These are phyloP conservation scores for Pterocarpus santalinus DNA, from an alignment of 306 rosid genomes.

Conservation along the genomic window DNA sequence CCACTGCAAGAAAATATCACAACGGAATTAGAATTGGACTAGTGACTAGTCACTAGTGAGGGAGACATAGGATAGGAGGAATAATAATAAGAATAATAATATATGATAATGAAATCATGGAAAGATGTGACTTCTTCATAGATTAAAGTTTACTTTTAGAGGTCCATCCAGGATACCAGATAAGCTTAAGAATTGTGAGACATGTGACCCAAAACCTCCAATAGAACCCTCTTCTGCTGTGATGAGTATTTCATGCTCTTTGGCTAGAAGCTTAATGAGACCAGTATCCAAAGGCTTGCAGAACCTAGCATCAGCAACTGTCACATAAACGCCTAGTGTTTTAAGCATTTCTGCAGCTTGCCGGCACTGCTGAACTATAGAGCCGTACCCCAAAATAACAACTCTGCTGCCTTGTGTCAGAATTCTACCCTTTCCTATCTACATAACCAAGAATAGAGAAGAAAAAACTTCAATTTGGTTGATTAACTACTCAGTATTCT, in stretches of 20 bases:
- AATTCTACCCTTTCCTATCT: slow-evolving; percentile 92
- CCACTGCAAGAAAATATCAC: slow-evolving; percentile 61
- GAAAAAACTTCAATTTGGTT: neutral
- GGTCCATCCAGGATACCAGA: slow-evolving; percentile 83
- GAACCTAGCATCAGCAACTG: slow-evolving; percentile 95
- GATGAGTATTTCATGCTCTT: slow-evolving; percentile 81
- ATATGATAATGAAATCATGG: neutral
- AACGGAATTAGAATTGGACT: slow-evolving; percentile 9
- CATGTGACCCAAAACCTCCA: slow-evolving; percentile 98
- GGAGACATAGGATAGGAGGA: neutral
- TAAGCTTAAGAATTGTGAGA: slow-evolving; percentile 77
- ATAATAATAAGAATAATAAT: neutral
- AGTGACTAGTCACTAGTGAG: neutral
- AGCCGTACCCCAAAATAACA: slow-evolving; percentile 86
- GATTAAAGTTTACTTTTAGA: slow-evolving; percentile 68
- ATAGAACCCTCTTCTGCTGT: slow-evolving; percentile 91
- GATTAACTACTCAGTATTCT: neutral
- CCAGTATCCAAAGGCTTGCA: slow-evolving; percentile 89
- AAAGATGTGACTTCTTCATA: neutral
- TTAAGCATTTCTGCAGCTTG: slow-evolving; percentile 74
- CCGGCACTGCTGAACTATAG: slow-evolving; percentile 74
- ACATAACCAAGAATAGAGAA: slow-evolving; percentile 26
- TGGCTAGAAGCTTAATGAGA: slow-evolving; percentile 70
- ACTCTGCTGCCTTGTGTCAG: slow-evolving; percentile 75
- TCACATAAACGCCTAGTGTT: slow-evolving; percentile 59